Base-by-base conservation (phyloP, 768 basidiomycete species). In the Leccinum longicurvipes region DNA sequence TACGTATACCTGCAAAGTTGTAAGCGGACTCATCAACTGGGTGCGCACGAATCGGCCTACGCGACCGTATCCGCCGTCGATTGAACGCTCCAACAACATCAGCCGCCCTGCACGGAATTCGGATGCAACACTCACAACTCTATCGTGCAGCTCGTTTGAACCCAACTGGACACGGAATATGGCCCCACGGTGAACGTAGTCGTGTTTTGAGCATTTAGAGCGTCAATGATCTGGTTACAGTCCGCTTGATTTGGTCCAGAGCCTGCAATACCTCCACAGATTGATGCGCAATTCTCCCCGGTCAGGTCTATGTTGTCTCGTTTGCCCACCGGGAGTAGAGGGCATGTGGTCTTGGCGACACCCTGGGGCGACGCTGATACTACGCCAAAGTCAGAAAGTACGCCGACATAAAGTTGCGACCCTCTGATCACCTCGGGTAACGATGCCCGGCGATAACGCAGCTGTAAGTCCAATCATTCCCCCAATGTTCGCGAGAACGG, bases 221-320 rank as follows among this genome's bases (percentile, higher is more conserved):
- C n/a, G 31, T 56, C 34, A 8, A 59, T 49, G 6, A 46, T 45
- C 41, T 54, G 50, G 24, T 46, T 50, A 4, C 51, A 54, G 42
- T 60, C 57, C n/a, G 9, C 51, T 28, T 54, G 51, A 54, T 50
- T 60, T 6, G 44, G 58, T 6, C 58, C 51, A 17, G 47, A 41
- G 4, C 44, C 44, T n/a, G 55, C 47, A 7, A 48, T 25, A 2
- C 55, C 55, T 14, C 9, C 28, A 23, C 55, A 55, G 3, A 34
- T 45, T 24, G 34, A 31, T 12, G 56, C 48, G 23, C 55, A 50
- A 23, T 23, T 46, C 24, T n/a, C 48, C 19, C 56, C 34, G 1
- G 34, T 59, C 48, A 58, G 21, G 42, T 47, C 6, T 15, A 58
- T 10, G 14, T 25, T 14, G 14, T 21, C 28, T 6, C 47, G 42